Conservation (phyloP, 1,139 yeast genomes). For the Magnusiomyces ingens region DNA sequence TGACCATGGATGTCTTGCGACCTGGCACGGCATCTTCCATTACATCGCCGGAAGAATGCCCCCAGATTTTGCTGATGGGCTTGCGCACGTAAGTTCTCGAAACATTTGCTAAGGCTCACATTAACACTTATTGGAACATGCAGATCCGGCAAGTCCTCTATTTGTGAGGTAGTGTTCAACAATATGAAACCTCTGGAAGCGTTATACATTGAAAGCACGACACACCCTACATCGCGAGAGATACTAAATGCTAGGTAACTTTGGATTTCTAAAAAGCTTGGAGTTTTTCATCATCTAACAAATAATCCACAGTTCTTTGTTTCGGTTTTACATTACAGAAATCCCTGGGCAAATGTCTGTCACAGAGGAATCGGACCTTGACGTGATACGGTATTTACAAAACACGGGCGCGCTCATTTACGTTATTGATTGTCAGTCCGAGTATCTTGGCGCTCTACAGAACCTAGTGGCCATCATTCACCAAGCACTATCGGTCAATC, state of each 20-base stretch:
- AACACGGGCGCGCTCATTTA: conserved; percentile 91
- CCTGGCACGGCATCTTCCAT: no score
- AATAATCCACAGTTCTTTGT: conserved; percentile 50
- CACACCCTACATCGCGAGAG: conserved; percentile 56
- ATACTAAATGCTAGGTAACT: not conserved
- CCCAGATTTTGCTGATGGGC: conserved; percentile 62
- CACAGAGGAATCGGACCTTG: conserved; percentile 68
- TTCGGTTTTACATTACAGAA: conserved; percentile 90
- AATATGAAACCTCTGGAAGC: conserved; percentile 96
- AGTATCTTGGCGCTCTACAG: conserved; percentile 83
- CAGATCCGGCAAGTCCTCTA: conserved; percentile 71
- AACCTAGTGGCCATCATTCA: conserved; percentile 84
- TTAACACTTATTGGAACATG: not conserved
- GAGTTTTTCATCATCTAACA: not conserved
- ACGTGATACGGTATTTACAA: conserved; percentile 67
- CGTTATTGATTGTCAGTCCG: conserved; percentile 88
- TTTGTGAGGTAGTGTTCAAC: conserved; percentile 91
- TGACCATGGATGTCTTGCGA: no score
- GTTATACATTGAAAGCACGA: conserved; percentile 79
- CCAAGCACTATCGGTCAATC: conserved; percentile 80
- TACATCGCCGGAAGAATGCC: conserved; percentile 16
- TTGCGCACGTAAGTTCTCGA: conserved; percentile 45
- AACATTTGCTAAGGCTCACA: not conserved
- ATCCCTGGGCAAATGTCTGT: conserved; percentile 90
- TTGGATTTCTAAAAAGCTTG: not conserved